A percentile compares a stretch with the other conserved stretches of the same genome.
These are phyloP conservation scores for Backusella tuberculispora DNA, from an alignment of 192 early-diverging fungal species.

Conservation along the genomic window DNA sequence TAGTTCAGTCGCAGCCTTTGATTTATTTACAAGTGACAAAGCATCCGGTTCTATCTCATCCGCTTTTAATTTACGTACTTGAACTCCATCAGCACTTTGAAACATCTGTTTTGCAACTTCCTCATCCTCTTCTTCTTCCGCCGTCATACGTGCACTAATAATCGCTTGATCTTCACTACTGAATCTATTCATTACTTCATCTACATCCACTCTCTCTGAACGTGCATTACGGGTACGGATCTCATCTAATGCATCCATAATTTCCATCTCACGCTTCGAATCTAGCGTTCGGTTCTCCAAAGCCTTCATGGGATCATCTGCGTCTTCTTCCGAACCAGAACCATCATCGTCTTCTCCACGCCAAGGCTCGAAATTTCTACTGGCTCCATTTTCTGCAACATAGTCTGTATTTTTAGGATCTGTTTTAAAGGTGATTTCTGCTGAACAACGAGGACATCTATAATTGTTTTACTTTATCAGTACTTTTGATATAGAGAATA, in stretches of 20 bases:
- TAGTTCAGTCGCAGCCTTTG: constrained; percentile 5
- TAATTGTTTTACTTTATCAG: constrained; percentile 35
- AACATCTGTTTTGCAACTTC: constrained; percentile 68
- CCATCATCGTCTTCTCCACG: constrained; percentile 60
- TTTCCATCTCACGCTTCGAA: constrained; percentile 97
- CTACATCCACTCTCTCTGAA: constrained; percentile 75
- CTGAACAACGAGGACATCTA: constrained; percentile 91
- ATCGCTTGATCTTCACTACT: constrained; percentile 44
- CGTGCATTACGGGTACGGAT: constrained; percentile 86
- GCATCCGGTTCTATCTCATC: constrained; percentile 44
- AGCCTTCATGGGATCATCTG: constrained; percentile 92
- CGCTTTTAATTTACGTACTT: constrained; percentile 60
- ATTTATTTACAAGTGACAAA: constrained; percentile 37
- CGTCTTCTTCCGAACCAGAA: constrained; percentile 67
- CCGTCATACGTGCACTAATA: constrained; percentile 35
- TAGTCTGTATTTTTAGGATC: constrained; percentile 97
- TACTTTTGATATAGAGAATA: constrained; percentile 49
- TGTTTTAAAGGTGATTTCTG: constrained; percentile 98
- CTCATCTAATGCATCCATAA: constrained; percentile 95
- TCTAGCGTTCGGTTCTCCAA: constrained; percentile 94
- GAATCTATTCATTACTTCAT: constrained; percentile 61
- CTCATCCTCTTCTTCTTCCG: constrained; percentile 68
- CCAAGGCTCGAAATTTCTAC: constrained; percentile 96
- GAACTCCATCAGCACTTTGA: constrained; percentile 65
- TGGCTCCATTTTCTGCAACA: constrained; percentile 89